Percentiles rank a stretch among this genome's conserved stretches.
These are phyloP conservation scores for Gracilaria domingensis DNA, from an alignment of 23 red algal species.

Conservation along the genomic window DNA sequence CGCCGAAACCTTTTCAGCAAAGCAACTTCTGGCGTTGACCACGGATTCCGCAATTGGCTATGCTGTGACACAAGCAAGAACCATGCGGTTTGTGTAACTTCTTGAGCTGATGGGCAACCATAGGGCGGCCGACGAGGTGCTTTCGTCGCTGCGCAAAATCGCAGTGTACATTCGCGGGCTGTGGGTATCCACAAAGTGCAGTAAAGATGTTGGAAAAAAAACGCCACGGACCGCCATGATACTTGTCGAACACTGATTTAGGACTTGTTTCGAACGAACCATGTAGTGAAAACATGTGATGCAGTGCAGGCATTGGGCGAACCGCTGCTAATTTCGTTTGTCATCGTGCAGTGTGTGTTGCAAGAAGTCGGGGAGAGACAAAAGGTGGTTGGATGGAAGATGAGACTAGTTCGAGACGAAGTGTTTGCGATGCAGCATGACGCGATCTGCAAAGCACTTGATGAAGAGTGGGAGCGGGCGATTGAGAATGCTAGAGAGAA, in stretches of 20 bases:
- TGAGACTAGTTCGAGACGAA: conserved; percentile 19
- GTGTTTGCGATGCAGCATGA: conserved; percentile 38
- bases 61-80: conserved; percentile 8
- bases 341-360: conserved; percentile 9
- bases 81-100: conserved; percentile 27
- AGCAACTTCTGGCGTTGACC: conserved; percentile 9
- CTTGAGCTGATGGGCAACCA: conserved; percentile 11
- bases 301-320: conserved; percentile 49
- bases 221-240: conserved; percentile 37
- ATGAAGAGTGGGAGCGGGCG: conserved; percentile 43
- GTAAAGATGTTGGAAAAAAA: conserved; percentile 33
- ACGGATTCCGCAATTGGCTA: conserved; percentile 28
- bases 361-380: conserved; percentile 47
- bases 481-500: conserved; percentile 41
- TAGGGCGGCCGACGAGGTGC: conserved; percentile 7
- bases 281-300: conserved; percentile 15
- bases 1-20: conserved; percentile 42
- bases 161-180: conserved; percentile 47
- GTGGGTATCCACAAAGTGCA: conserved; percentile 42
- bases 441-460: background rate
- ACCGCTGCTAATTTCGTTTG: conserved; percentile 24
- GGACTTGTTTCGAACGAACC: conserved; percentile 48
- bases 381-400: conserved; percentile 48
- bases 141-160: background rate
- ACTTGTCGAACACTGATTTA: conserved; percentile 30